Evolutionary conservation across 2,329 filamentous ascomycete genomes (phyloP), one percentile per base, ranked within the genome.

Genomic region (Purpureocillium lavendulum): DNA sequence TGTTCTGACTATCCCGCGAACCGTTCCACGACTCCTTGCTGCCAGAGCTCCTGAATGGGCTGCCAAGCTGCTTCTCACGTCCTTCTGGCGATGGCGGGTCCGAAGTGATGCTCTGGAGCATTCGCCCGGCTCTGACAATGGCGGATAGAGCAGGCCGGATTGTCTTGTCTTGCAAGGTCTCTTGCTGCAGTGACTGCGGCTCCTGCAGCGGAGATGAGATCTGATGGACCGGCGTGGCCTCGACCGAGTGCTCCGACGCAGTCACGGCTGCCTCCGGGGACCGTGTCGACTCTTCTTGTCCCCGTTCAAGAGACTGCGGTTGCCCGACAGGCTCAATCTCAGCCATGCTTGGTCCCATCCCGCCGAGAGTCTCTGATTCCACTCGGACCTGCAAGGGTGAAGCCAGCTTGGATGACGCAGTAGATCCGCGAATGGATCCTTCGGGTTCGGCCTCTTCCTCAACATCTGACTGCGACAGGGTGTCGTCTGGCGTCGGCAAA

Each of bases 51-150:
- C 69, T 64, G 46, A 80, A 80, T 0, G 75, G 75, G 40, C 75
- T 79, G 12, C 73, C 66, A 3, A 79, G 57, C 10, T 69, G 66
- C 28, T 64, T 63, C 33, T 72, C 70, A n/a, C 62, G 64, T 7
- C 57, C 63, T 37, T 70, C 69, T 2, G 75, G 75, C 0, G 75
- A 77, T 1, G 74, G 72, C 7, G 72, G 71, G 45, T 78, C 75
- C 0, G 74, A 77, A 10, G 75, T 74, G 30, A 79, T 70, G 42
- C 66, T 74, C 49, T 78, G 75, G 12, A 80, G 56, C 24, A 68
- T 73, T 35, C 71, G 64, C 3, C 74, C 75, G 18, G 67, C 75
- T 34, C 74, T 65, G n/a, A 79, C 69, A 29, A 77, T 77, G 2
- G 75, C 73, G 5, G 74, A 77, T 1, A 80, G 58, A 6, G 60